Conservation (phyloP, 1,284 basidiomycete genomes). For the Neolentinus lepideus region DNA sequence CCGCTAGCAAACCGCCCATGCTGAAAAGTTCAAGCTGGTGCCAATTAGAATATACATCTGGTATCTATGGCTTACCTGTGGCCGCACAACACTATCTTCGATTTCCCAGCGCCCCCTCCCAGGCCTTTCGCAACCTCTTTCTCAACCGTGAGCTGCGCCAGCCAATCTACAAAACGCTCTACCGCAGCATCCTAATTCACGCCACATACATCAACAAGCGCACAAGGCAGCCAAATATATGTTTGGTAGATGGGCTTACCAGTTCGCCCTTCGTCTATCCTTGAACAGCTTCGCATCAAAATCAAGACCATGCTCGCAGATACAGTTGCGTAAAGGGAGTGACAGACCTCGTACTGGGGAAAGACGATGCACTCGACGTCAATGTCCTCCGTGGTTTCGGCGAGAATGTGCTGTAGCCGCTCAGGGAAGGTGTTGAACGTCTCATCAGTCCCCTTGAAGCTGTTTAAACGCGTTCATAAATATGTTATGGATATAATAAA, state of each 20-base stretch:
- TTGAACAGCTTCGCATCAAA: slow-evolving; percentile 4
- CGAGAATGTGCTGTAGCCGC: slow-evolving; percentile 71
- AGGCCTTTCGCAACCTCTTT: slow-evolving; percentile 63
- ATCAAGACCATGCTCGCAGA: slow-evolving; percentile 2
- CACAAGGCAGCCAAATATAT: too few relatives aligned
- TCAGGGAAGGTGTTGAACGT: slow-evolving; percentile 75
- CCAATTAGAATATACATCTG: too few relatives aligned
- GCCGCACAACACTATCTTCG: slow-evolving; percentile 83
- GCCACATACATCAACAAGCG: too few relatives aligned
- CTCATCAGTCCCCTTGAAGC: slow-evolving; percentile 71
- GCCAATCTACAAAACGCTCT: slow-evolving; percentile 82
- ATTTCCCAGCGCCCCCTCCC: slow-evolving; percentile 70
- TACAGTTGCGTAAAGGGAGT: slow-evolving; percentile 3
- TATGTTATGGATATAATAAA: neutral
- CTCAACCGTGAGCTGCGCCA: slow-evolving; percentile 74
- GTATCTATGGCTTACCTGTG: slow-evolving; percentile 65
- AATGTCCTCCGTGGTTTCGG: slow-evolving; percentile 45
- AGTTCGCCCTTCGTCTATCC: slow-evolving; percentile 78
- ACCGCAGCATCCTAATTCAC: slow-evolving; percentile 75
- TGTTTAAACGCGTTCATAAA: slow-evolving; percentile 13
- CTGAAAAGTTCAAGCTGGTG: too few relatives aligned
- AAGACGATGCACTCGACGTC: slow-evolving; percentile 74
- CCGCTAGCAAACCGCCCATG: slow-evolving; percentile 87
- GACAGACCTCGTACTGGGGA: slow-evolving; percentile 80
- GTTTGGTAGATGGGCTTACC: slow-evolving; percentile 40